Evolutionary conservation across 495 filamentous ascomycete species (phyloP).

Genomic region (Xylaria longipes): DNA sequence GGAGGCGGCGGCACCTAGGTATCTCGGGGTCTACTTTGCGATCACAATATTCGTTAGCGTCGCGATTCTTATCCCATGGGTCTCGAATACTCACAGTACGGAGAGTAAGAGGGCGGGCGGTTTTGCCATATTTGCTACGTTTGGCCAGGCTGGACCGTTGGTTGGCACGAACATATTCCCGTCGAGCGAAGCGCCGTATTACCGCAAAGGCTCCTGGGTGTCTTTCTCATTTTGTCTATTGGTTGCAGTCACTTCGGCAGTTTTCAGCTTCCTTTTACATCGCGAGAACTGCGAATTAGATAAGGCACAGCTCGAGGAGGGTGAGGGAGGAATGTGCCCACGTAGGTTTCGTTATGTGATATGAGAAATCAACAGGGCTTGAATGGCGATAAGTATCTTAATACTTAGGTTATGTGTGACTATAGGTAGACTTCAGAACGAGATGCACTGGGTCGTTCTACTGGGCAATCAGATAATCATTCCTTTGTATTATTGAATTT

Average conservation of each 20-base stretch:
- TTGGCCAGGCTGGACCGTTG: constrained; percentile 30
- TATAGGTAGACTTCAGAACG: background rate
- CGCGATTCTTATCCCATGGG: constrained; percentile 36
- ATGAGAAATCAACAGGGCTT: background rate
- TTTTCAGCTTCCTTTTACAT: constrained; percentile 29
- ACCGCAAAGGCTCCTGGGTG: constrained; percentile 35
- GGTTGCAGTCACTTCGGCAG: constrained; percentile 22
- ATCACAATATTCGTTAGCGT: constrained; percentile 38
- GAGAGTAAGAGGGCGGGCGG: constrained; percentile 38
- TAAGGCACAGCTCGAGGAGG: constrained; percentile 2
- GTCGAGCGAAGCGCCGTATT: constrained; percentile 34
- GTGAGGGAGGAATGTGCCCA: background rate
- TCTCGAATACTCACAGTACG: constrained; percentile 37
- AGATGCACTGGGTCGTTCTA: background rate
- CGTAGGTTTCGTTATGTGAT: constrained; percentile 30
- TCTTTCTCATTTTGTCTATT: constrained; percentile 31
- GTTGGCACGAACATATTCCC: constrained; percentile 41
- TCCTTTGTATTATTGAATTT: background rate
- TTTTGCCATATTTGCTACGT: constrained; percentile 30
- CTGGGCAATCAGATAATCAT: background rate
- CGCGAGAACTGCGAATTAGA: constrained; percentile 30
- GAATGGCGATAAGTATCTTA: background rate
- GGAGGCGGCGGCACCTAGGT: constrained; percentile 31
- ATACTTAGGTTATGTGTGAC: background rate
- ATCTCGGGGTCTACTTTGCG: constrained; percentile 40